A percentile compares a stretch with the other conserved stretches of the same genome.
These are phyloP conservation scores for Magnusiomyces sp. DNA, from an alignment of 1,139 yeast genomes.

Conservation along the genomic window DNA sequence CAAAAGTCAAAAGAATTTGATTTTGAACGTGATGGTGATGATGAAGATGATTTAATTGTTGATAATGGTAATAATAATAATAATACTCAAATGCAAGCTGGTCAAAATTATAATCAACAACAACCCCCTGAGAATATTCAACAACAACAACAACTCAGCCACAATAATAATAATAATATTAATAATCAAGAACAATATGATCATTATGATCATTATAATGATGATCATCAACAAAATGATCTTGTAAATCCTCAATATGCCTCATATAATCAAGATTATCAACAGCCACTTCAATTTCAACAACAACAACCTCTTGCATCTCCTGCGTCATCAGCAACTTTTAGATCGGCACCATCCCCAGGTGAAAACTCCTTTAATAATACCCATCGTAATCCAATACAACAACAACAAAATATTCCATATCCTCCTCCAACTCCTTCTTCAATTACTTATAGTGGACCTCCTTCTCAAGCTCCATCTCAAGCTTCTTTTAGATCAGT, in stretches of 20 bases:
- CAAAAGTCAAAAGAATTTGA: neutral
- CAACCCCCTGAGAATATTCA: neutral
- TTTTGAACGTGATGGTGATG: neutral
- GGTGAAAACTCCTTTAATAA: too few relatives aligned
- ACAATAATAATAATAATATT: neutral
- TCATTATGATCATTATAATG: neutral
- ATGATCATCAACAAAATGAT: neutral
- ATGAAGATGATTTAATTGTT: too few relatives aligned
- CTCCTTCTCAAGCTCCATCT: too few relatives aligned
- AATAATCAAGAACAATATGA: neutral
- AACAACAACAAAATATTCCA: too few relatives aligned
- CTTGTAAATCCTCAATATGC: neutral
- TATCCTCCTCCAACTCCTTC: too few relatives aligned
- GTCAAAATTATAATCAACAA: neutral
- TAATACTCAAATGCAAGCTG: neutral
- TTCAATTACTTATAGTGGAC: too few relatives aligned
- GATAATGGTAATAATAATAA: neutral
- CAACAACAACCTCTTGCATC: neutral
- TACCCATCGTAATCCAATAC: too few relatives aligned
- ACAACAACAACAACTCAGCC: neutral
- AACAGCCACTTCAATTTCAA: neutral
- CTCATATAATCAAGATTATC: neutral
- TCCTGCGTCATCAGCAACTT: neutral
- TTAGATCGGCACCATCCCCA: neutral
- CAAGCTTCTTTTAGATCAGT: conserved; percentile 9